Base-by-base conservation (phyloP, 1,284 basidiomycete species). In the Microbotryum intermedium region DNA sequence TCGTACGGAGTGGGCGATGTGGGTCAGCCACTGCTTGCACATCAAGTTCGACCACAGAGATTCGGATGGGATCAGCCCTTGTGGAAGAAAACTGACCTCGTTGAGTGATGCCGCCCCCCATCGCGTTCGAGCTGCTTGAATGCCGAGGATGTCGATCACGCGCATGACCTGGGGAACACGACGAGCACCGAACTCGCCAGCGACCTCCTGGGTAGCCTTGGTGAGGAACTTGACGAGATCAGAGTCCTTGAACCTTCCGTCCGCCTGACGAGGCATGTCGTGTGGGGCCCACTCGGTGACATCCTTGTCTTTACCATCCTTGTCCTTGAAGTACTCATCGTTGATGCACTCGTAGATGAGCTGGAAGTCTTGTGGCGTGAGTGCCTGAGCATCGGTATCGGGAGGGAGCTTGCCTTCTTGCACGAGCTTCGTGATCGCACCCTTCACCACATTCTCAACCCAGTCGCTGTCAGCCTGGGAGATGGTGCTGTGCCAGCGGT, bases 31-130 rank as follows among this genome's bases (percentile, higher is more conserved):
- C 42, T 71, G 60, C 5, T 59, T 88, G n/a, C n/a, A n/a, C n/a
- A n/a, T n/a, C n/a, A n/a, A n/a, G n/a, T n/a, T n/a, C n/a, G n/a
- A n/a, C n/a, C n/a, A n/a, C n/a, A n/a, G n/a, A n/a, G n/a, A n/a
- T n/a, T n/a, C n/a, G n/a, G n/a, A n/a, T n/a, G n/a, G n/a, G n/a
- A n/a, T n/a, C n/a, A n/a, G n/a, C n/a, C n/a, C n/a, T n/a, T n/a
- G n/a, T n/a, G n/a, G n/a, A n/a, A n/a, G n/a, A n/a, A 80, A 76
- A 91, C 91, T n/a, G n/a, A n/a, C n/a, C 69, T 92, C 89, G 70
- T 92, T 92, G 66, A 92, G 73, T 4, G 86, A 85, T 72, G 88
- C 90, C 42, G 85, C 82, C 55, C 87, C 86, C 88, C 88, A 91
- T 49, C 67, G 66, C 43, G 70, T 69, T 30, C 74, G 64, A 5